Evolutionary conservation across 202 grass and related monocot genomes (phyloP).

Genomic region (Bolboschoenoplectus hybrid): DNA sequence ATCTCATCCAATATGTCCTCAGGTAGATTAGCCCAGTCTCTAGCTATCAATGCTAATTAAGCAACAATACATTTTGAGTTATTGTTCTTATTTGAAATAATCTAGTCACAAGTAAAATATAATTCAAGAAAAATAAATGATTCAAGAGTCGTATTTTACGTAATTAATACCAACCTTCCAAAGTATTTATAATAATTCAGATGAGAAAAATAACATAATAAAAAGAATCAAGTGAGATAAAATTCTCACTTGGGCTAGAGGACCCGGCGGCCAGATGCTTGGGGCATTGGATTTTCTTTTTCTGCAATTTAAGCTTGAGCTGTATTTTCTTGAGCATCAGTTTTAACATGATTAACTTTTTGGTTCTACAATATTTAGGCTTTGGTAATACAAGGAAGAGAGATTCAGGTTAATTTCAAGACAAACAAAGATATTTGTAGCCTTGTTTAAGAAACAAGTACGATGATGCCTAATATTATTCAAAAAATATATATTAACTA

Average conservation of each 20-base stretch:
- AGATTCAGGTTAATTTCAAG: too few relatives aligned
- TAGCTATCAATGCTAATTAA: neutral
- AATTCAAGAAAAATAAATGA: neutral
- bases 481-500: too few relatives aligned
- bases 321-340: neutral
- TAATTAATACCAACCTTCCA: too few relatives aligned
- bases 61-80: neutral
- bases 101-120: neutral
- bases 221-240: too few relatives aligned
- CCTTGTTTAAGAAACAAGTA: too few relatives aligned
- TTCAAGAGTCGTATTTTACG: too few relatives aligned
- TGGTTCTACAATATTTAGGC: too few relatives aligned
- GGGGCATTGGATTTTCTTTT: neutral
- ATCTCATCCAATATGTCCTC: neutral
- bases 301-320: neutral
- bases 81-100: neutral
- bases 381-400: too few relatives aligned
- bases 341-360: neutral
- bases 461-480: too few relatives aligned
- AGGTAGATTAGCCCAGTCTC: conserved; percentile 4
- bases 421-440: too few relatives aligned
- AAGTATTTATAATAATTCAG: too few relatives aligned
- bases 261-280: neutral
- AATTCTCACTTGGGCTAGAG: neutral
- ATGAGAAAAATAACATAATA: too few relatives aligned